Conservation (phyloP, 306 rosid genomes). For the Ziziphus jujuba region DNA sequence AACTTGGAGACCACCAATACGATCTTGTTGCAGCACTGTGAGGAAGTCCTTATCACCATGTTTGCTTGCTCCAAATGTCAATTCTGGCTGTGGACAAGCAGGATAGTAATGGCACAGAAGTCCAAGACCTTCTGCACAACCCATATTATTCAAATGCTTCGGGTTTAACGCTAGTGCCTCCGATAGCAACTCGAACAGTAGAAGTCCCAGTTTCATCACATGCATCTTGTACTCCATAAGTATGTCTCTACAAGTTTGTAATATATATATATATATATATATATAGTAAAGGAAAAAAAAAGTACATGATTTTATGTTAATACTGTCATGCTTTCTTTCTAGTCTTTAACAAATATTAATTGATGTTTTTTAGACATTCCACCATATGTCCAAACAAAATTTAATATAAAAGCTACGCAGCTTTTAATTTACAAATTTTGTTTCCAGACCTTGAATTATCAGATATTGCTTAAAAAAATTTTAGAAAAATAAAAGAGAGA, state of each 20-base stretch:
- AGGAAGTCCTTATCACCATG: slow-evolving; percentile 43
- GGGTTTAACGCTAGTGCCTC: slow-evolving; percentile 1
- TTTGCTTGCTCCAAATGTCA: slow-evolving; percentile 7
- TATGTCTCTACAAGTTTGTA: slow-evolving; percentile 21
- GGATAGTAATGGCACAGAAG: slow-evolving; percentile 9
- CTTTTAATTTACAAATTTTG: too few relatives aligned
- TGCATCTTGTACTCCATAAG: slow-evolving; percentile 31
- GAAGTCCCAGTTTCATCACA: slow-evolving; percentile 32
- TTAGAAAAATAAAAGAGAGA: too few relatives aligned
- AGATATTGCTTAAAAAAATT: too few relatives aligned
- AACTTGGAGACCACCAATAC: slow-evolving; percentile 55
- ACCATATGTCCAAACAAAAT: too few relatives aligned
- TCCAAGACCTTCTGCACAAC: neutral
- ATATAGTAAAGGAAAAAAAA: too few relatives aligned
- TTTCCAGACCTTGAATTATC: too few relatives aligned
- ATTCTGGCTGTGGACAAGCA: slow-evolving; percentile 10
- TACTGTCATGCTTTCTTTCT: too few relatives aligned
- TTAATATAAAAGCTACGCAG: too few relatives aligned
- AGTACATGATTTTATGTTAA: too few relatives aligned
- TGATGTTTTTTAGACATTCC: too few relatives aligned
- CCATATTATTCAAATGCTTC: neutral
- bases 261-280: too few relatives aligned
- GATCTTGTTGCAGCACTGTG: slow-evolving; percentile 52
- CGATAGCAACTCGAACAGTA: slow-evolving; percentile 2
- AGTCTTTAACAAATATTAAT: neutral